Conservation (phyloP, 148 eudicot species). For the Beta vulgaris region DNA sequence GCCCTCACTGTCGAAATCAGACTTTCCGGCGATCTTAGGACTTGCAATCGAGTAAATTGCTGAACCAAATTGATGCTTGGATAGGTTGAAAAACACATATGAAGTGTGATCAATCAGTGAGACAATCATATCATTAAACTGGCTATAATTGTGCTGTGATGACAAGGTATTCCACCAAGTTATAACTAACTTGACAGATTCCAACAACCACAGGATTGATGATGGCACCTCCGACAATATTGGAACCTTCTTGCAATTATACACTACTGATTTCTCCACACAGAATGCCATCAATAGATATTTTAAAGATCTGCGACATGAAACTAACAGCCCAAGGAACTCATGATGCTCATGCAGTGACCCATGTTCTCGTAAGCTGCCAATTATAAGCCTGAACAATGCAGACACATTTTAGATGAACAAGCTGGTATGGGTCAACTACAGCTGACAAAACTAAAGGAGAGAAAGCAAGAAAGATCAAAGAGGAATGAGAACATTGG, state of each 20-base stretch:
- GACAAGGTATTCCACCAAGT: slow-evolving; percentile 28
- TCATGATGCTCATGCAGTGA: slow-evolving; percentile 33
- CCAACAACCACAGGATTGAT: slow-evolving; percentile 58
- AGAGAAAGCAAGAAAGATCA: slow-evolving; percentile 1
- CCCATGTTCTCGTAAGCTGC: slow-evolving; percentile 42
- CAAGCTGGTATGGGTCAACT: background rate
- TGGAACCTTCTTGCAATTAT: slow-evolving; percentile 31
- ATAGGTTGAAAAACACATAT: slow-evolving; percentile 47
- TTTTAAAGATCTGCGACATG: slow-evolving; percentile 69
- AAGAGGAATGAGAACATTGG: background rate
- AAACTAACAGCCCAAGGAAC: slow-evolving; percentile 55
- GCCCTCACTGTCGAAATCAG: slow-evolving; percentile 16
- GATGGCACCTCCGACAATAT: slow-evolving; percentile 40
- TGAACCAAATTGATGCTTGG: slow-evolving; percentile 47
- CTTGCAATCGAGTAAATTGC: slow-evolving; percentile 30
- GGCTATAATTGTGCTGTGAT: slow-evolving; percentile 36
- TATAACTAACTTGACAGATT: slow-evolving; percentile 51
- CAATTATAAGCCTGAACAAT: slow-evolving; percentile 67
- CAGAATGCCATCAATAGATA: slow-evolving; percentile 41
- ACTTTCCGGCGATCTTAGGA: slow-evolving; percentile 18
- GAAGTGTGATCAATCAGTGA: slow-evolving; percentile 85
- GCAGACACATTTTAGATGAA: slow-evolving; percentile 9
- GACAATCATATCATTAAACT: slow-evolving; percentile 39
- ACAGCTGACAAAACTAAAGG: background rate
- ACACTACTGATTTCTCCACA: slow-evolving; percentile 41